Conservation (phyloP, 148 eudicot species). For the Heliosperma pusillum region DNA sequence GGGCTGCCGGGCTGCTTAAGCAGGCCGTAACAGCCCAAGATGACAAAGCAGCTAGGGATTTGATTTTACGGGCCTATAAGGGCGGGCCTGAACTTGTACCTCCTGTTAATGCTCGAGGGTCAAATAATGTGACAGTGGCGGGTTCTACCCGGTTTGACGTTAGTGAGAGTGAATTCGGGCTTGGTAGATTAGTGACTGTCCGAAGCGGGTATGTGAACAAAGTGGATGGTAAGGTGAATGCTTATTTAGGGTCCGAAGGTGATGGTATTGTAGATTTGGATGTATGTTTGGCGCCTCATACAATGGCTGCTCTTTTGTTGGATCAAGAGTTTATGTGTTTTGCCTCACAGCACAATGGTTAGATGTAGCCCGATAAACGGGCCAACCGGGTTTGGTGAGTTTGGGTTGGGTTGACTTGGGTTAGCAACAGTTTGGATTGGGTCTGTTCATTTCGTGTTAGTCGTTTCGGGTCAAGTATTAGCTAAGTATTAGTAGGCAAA, state of each 20-base stretch:
- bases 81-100: neutral
- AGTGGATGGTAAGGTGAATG: constrained; percentile 61
- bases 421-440: too few relatives aligned
- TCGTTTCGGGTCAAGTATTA: too few relatives aligned
- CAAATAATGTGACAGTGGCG: constrained; percentile 46
- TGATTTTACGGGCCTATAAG: neutral
- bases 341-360: constrained; percentile 6
- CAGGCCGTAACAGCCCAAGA: too few relatives aligned
- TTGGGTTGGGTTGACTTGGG: too few relatives aligned
- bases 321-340: constrained; percentile 61
- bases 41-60: constrained; percentile 6
- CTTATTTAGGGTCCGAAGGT: constrained; percentile 50
- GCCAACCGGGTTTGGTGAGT: too few relatives aligned
- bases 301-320: constrained; percentile 44
- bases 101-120: constrained; percentile 34
- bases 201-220: constrained; percentile 54
- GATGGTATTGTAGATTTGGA: constrained; percentile 63
- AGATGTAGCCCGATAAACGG: too few relatives aligned
- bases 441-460: too few relatives aligned
- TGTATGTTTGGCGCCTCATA: constrained; percentile 47
- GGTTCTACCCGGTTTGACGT: constrained; percentile 61
- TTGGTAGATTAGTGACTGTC: constrained; percentile 50
- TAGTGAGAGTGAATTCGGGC: constrained; percentile 61
- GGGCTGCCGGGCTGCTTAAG: constrained; percentile 38
- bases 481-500: too few relatives aligned